Conservation (phyloP, 1,284 basidiomycete genomes). For the Ceratobasidium sp. region DNA sequence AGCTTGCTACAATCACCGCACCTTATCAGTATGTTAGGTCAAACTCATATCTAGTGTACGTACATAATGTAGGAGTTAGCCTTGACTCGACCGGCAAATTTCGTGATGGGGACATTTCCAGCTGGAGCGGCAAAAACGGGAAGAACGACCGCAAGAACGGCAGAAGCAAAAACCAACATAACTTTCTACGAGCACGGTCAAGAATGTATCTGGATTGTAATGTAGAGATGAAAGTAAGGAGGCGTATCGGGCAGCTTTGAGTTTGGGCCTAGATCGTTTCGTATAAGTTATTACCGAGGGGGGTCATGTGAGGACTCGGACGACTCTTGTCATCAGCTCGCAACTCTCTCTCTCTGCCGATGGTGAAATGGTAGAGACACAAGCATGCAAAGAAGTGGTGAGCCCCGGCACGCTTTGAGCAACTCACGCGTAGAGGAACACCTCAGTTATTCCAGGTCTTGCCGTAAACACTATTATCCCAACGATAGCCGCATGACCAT, state of each 20-base stretch:
- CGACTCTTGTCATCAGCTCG: neutral
- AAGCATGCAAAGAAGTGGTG: slow-evolving; percentile 19
- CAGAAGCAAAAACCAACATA: no score
- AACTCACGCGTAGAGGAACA: slow-evolving; percentile 8
- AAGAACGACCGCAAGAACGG: no score
- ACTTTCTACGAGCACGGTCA: no score
- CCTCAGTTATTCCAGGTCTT: neutral
- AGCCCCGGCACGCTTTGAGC: neutral
- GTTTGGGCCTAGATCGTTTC: neutral
- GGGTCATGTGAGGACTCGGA: no score
- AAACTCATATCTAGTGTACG: neutral
- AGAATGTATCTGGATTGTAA: no score
- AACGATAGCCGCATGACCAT: no score
- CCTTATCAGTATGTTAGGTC: neutral
- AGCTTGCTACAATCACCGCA: slow-evolving; percentile 22
- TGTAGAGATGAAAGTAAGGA: neutral
- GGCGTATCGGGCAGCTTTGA: slow-evolving; percentile 9
- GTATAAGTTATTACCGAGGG: no score
- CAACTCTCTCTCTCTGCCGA: neutral
- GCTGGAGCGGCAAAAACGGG: no score
- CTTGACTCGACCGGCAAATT: no score
- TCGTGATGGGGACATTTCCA: no score
- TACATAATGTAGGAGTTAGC: slow-evolving; percentile 46
- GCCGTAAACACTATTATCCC: no score
- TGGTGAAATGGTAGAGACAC: neutral